These are phyloP conservation scores for Botryotinia narcissicola DNA, from an alignment of 2,329 filamentous ascomycete genomes.

Conservation along the genomic window DNA sequence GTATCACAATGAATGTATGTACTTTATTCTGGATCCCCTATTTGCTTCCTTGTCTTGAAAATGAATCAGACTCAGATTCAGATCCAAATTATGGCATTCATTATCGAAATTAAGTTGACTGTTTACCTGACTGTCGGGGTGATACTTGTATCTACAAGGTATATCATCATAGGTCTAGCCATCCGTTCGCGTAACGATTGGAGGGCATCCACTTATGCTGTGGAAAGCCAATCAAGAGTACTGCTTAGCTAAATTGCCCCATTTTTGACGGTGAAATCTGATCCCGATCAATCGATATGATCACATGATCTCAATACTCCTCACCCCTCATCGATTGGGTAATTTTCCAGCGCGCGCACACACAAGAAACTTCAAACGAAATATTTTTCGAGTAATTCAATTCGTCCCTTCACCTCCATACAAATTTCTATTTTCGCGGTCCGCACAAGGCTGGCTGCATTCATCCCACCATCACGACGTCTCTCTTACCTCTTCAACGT, in stretches of 20 bases:
- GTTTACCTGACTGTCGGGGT: not conserved
- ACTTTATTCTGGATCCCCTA: not conserved
- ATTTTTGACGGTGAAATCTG: not conserved
- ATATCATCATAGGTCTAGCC: not conserved
- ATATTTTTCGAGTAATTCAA: conserved; percentile 9
- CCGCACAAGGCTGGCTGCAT: conserved; percentile 28
- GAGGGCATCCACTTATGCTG: not conserved
- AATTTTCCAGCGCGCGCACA: not conserved
- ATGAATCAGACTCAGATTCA: not conserved
- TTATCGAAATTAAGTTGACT: not conserved
- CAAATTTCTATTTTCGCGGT: conserved; percentile 7
- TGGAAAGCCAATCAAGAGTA: not conserved
- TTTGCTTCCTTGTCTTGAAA: not conserved
- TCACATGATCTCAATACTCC: not conserved
- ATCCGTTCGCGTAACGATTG: conserved; percentile 4
- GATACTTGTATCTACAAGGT: not conserved
- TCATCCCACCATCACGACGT: conserved; percentile 33
- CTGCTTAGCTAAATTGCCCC: not conserved
- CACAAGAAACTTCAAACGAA: conserved; percentile 15
- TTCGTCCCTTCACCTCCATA: not conserved
- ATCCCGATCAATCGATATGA: not conserved
- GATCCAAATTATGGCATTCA: not conserved
- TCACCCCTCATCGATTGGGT: not conserved
- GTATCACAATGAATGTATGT: not conserved
- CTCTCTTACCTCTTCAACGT: conserved; percentile 39